Evolutionary conservation across 805 yeast genomes (phyloP), one percentile per base, ranked within the genome.

Genomic region (Candida gorgasii): DNA sequence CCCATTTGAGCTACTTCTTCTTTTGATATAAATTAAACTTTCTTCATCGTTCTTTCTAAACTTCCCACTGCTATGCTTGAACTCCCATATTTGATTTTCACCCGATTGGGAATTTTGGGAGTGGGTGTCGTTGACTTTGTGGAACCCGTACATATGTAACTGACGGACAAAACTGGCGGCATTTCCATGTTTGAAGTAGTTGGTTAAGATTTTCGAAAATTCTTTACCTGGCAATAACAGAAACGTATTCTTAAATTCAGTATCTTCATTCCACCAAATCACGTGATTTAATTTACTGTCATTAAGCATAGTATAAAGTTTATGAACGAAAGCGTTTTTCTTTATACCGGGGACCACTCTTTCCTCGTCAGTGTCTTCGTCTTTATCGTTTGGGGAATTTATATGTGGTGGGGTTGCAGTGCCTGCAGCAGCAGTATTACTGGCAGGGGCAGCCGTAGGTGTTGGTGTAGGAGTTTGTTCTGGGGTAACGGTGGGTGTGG

Each of bases 101-200:
- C 39, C 39, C 8, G 28, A 27, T 32, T 15, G 8, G 72, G 67
- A 5, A 62, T 53, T 20, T 44, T 37, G 31, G 4, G 24, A 13
- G 11, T 37, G 40, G 3, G 40, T 45, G 46, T 77, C 81, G 47
- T 67, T 77, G 7, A 86, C 82, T 65, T 90, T 89, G 63, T 90
- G 97, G 68, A 90, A 89, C 1, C 97, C 97, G 61, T 89, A 89
- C 97, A 90, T 92, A 69, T 92, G 96, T 35, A 90, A 70, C 64
- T 92, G 97, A 36, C 97, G 79, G 26, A 92, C 96, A 68, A 92
- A 92, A 46, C 92, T 82, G 17, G 96, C 89, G 20, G 90, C 89
- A 58, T 92, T 92, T 3, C 95, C 95, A 66, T 90, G 97, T 61
- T 92, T 92, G 72, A 92, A 90, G 61, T 86, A 89, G 36, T 73